These are phyloP conservation scores for Zygoascus hellenicus DNA, from an alignment of 1,139 yeast genomes.

Conservation along the genomic window DNA sequence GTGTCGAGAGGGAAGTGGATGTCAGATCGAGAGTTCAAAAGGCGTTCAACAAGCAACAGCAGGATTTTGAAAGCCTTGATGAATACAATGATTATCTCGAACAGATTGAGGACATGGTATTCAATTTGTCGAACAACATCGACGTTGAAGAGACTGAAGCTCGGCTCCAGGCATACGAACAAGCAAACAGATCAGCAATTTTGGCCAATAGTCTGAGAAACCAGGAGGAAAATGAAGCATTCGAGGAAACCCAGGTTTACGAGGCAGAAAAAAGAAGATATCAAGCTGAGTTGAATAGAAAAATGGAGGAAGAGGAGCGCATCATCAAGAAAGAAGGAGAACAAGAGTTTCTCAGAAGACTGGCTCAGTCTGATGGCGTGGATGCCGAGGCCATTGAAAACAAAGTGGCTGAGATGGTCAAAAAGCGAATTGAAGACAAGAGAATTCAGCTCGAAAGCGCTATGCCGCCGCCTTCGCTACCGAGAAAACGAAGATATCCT, in stretches of 20 bases:
- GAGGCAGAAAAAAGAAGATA: slow-evolving; percentile 55
- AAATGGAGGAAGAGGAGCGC: slow-evolving; percentile 34
- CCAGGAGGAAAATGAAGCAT: slow-evolving; percentile 59
- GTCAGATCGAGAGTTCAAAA: slow-evolving; percentile 70
- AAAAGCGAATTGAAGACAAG: slow-evolving; percentile 61
- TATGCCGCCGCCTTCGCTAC: slow-evolving; percentile 32
- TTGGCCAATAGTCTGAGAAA: slow-evolving; percentile 66
- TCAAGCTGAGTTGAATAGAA: slow-evolving; percentile 33
- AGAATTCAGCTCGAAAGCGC: slow-evolving; percentile 63
- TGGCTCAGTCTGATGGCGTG: slow-evolving; percentile 42
- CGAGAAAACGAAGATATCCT: slow-evolving; percentile 4
- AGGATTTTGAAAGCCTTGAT: slow-evolving; percentile 57
- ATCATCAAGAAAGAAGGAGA: slow-evolving; percentile 47
- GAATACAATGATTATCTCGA: slow-evolving; percentile 76
- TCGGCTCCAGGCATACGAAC: slow-evolving; percentile 64
- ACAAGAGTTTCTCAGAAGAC: slow-evolving; percentile 63
- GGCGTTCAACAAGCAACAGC: slow-evolving; percentile 75
- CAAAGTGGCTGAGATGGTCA: slow-evolving; percentile 53
- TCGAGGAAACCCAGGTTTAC: slow-evolving; percentile 64
- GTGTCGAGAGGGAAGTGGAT: slow-evolving; percentile 88
- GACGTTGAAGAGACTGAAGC: slow-evolving; percentile 70
- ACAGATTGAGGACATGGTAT: slow-evolving; percentile 73
- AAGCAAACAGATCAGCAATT: slow-evolving; percentile 68
- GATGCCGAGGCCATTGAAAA: slow-evolving; percentile 49
- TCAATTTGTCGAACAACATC: slow-evolving; percentile 63